Evolutionary conservation across 2,329 filamentous ascomycete species (phyloP).

Genomic region (Botryotinia convoluta): DNA sequence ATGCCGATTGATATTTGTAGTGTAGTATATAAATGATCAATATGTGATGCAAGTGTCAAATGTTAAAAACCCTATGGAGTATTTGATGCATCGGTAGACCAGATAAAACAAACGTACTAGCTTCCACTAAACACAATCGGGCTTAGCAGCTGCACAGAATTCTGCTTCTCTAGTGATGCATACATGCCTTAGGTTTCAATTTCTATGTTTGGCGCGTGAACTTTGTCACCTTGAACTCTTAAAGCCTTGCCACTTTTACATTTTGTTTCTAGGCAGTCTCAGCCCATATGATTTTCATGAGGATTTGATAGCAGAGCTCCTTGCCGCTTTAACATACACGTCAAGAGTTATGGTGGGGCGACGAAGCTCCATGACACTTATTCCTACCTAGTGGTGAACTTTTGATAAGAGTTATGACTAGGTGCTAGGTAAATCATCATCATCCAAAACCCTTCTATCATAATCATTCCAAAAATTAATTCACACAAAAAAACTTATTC

Average conservation of each 20-base stretch:
- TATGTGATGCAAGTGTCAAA: neutral
- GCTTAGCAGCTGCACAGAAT: neutral
- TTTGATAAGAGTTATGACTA: conserved; percentile 1
- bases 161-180: neutral
- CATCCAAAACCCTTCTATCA: neutral
- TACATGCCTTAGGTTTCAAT: neutral
- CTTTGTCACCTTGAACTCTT: neutral
- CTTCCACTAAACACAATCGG: neutral
- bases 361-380: neutral
- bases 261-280: neutral
- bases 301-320: rapidly evolving
- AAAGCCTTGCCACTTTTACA: neutral
- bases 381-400: neutral
- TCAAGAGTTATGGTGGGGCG: neutral
- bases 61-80: neutral
- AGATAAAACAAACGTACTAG: neutral
- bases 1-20: neutral
- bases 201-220: neutral
- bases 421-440: neutral
- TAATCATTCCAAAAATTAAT: neutral
- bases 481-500: neutral
- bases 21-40: neutral
- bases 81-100: neutral
- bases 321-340: neutral
- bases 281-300: neutral